Percentiles rank a stretch among this genome's conserved stretches.
These are phyloP conservation scores for Aspergillus piperis DNA, from an alignment of 2,329 filamentous ascomycete species.

Conservation along the genomic window DNA sequence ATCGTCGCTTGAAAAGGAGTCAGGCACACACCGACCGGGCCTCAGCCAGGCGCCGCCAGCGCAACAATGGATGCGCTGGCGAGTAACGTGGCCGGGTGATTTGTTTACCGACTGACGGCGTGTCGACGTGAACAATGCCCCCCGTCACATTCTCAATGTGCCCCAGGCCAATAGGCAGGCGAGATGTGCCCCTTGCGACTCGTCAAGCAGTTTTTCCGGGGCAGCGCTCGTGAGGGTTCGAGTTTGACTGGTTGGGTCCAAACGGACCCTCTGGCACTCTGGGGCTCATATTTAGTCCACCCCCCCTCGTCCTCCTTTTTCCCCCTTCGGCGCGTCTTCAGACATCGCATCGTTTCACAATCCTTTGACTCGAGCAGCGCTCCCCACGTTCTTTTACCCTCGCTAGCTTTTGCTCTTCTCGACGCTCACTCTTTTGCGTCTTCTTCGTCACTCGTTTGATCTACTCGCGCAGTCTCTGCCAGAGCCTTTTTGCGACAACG, in stretches of 20 bases:
- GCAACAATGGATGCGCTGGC: slow-evolving; percentile 2
- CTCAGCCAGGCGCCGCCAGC: too few relatives aligned
- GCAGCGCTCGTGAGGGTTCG: background rate
- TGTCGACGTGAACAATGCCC: slow-evolving; percentile 6
- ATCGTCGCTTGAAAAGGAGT: slow-evolving; percentile 3
- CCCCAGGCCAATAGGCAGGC: slow-evolving; percentile 10
- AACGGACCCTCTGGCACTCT: background rate
- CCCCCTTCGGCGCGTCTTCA: slow-evolving; percentile 13
- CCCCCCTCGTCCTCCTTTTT: slow-evolving; percentile 9
- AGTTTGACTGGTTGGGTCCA: slow-evolving; percentile 4
- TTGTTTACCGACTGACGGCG: slow-evolving; percentile 1
- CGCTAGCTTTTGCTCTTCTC: slow-evolving; percentile 12
- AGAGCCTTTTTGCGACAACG: background rate
- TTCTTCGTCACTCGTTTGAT: slow-evolving; percentile 18
- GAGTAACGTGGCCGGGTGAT: background rate
- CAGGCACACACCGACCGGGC: background rate
- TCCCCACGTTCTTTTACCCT: slow-evolving; percentile 31
- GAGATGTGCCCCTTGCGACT: slow-evolving; percentile 21
- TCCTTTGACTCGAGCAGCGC: slow-evolving; percentile 28
- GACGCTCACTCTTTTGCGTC: slow-evolving; percentile 31
- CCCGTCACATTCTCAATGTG: slow-evolving; percentile 2
- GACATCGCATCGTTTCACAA: slow-evolving; percentile 19
- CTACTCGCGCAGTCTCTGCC: slow-evolving; percentile 9
- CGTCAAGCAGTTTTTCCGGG: slow-evolving; percentile 12
- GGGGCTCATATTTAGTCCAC: slow-evolving; percentile 13